Percentiles rank a stretch among this genome's conserved stretches.
Evolutionary conservation across 305 asterid species (phyloP).

Genomic region (Fraxinus ornus): DNA sequence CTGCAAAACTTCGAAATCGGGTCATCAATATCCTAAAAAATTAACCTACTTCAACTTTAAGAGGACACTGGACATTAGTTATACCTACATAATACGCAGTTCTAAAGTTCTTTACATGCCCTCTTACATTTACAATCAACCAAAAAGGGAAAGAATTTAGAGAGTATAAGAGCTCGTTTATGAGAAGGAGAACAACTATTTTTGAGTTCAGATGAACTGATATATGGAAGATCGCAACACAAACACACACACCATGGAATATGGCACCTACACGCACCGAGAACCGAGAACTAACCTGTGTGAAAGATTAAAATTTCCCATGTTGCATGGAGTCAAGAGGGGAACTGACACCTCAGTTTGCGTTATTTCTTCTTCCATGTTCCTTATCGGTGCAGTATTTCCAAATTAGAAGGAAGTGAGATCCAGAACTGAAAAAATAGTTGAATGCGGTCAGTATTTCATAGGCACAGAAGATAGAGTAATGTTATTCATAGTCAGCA

Average conservation of each 20-base stretch:
- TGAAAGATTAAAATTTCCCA: conserved; percentile 37
- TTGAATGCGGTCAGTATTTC: neutral
- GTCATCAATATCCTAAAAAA: neutral
- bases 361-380: conserved; percentile 24
- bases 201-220: neutral
- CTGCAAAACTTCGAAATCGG: conserved; percentile 11
- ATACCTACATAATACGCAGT: neutral
- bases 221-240: neutral
- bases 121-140: neutral
- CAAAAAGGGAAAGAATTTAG: neutral
- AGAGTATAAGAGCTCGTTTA: neutral
- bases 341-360: conserved; percentile 11
- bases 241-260: neutral
- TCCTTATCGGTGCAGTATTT: neutral
- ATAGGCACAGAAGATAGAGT: neutral
- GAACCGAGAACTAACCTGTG: conserved; percentile 24
- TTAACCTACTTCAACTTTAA: neutral
- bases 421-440: neutral
- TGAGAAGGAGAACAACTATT: neutral
- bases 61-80: neutral
- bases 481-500: too few relatives aligned
- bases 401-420: neutral
- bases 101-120: neutral
- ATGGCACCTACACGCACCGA: neutral
- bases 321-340: conserved; percentile 31